Conservation (phyloP, 1,284 basidiomycete genomes). For the Golubevia sp. region DNA sequence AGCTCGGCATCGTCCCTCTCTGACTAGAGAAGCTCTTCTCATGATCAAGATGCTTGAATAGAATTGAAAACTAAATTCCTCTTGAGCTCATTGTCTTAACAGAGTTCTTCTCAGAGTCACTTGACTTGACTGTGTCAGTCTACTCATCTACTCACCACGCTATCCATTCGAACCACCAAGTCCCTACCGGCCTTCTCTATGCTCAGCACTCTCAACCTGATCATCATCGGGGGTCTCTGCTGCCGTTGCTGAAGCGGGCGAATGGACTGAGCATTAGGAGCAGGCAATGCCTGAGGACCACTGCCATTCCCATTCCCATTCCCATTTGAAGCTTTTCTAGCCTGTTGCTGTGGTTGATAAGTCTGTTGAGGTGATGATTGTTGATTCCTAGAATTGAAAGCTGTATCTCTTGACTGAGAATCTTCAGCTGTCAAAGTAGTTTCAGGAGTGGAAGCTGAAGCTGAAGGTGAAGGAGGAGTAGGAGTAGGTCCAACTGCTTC, state of each 20-base stretch:
- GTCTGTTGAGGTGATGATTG: not conserved
- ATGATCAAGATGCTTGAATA: too few relatives aligned
- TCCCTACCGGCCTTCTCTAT: conserved; percentile 38
- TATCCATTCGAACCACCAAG: conserved; percentile 31
- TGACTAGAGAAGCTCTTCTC: not conserved
- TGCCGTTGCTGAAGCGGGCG: not conserved
- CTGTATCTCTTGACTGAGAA: not conserved
- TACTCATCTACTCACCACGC: conserved; percentile 11
- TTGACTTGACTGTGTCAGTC: too few relatives aligned
- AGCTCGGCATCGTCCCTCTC: not conserved
- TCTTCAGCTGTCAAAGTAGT: not conserved
- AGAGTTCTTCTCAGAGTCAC: too few relatives aligned
- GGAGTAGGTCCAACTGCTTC: not conserved
- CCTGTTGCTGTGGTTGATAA: not conserved
- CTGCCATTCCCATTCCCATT: not conserved
- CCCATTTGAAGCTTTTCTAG: too few relatives aligned
- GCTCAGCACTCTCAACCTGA: conserved; percentile 14
- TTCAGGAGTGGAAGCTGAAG: not conserved
- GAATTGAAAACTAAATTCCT: too few relatives aligned
- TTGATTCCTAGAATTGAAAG: not conserved
- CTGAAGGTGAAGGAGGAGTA: not conserved
- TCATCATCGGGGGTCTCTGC: not conserved
- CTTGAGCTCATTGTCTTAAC: not conserved
- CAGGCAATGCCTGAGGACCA: not conserved
- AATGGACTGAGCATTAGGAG: not conserved